A percentile compares a stretch with the other conserved stretches of the same genome.
phyloP scores from a whole-genome alignment of 2,329 filamentous ascomycete genomes.

The Parafenestella ontariensis region DNA sequence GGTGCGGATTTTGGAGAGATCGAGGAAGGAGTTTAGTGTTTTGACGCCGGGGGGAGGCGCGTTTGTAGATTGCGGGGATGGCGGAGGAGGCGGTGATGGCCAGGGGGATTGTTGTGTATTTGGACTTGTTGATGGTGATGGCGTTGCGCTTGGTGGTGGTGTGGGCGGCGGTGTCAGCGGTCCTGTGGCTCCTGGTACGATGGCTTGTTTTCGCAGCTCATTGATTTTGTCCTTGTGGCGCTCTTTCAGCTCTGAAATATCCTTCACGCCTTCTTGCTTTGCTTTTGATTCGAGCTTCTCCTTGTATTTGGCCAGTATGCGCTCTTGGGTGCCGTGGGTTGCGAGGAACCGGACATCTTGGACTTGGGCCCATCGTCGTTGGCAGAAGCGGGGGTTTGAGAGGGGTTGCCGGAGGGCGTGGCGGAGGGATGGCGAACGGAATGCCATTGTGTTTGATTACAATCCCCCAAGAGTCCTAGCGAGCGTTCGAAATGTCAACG shows the following conservation, averaged over 20 bases:
- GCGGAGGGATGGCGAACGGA: slow-evolving; percentile 39
- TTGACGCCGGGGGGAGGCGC: slow-evolving; percentile 61
- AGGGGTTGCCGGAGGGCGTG: slow-evolving; percentile 42
- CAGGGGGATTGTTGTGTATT: slow-evolving; percentile 25
- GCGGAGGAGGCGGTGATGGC: slow-evolving; percentile 35
- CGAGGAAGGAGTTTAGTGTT: slow-evolving; percentile 72
- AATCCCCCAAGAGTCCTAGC: too few relatives aligned
- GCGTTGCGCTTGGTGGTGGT: slow-evolving; percentile 13
- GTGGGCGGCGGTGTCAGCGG: slow-evolving; percentile 46
- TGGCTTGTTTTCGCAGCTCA: slow-evolving; percentile 71
- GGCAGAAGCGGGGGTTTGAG: slow-evolving; percentile 49
- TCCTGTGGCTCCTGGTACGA: slow-evolving; percentile 60
- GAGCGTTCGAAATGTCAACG: background rate
- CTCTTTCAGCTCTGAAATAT: slow-evolving; percentile 78
- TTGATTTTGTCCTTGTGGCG: slow-evolving; percentile 87
- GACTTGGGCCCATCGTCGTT: slow-evolving; percentile 88
- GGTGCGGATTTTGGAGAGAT: slow-evolving; percentile 76
- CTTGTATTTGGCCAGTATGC: slow-evolving; percentile 83
- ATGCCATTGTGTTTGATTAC: slow-evolving; percentile 26
- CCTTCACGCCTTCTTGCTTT: slow-evolving; percentile 70
- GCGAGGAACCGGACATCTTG: slow-evolving; percentile 90
- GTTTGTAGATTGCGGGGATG: slow-evolving; percentile 34
- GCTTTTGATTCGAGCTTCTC: slow-evolving; percentile 86
- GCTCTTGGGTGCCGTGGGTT: slow-evolving; percentile 72
- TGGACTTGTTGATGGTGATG: slow-evolving; percentile 2